phyloP scores from a whole-genome alignment of 176 grass and related monocot genomes.

The Elymus sibiricus region DNA sequence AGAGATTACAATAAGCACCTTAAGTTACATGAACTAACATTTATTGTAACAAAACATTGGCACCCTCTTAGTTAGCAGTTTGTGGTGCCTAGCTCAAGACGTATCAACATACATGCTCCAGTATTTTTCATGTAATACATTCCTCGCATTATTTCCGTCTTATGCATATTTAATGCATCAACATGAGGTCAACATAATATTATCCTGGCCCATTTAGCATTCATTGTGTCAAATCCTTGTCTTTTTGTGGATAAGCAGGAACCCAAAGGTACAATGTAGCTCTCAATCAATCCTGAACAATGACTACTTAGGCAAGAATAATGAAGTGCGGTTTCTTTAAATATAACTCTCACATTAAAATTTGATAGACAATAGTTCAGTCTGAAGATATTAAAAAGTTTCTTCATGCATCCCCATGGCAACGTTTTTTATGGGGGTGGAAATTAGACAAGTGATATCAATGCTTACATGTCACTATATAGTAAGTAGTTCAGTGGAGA shows the following conservation, averaged over 20 bases:
- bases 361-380: background rate
- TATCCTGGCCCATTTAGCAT: background rate
- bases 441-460: background rate
- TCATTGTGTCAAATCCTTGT: background rate
- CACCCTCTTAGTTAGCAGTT: background rate
- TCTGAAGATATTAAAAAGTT: constrained; percentile 1
- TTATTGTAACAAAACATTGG: background rate
- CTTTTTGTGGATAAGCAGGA: background rate
- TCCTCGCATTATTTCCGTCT: background rate
- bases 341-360: background rate
- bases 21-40: background rate
- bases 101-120: background rate
- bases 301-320: background rate
- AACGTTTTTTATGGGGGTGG: background rate
- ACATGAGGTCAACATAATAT: background rate
- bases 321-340: background rate
- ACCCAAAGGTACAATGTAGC: background rate
- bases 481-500: background rate
- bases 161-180: background rate
- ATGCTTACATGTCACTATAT: background rate
- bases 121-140: background rate
- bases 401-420: background rate
- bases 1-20: background rate
- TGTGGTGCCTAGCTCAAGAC: background rate
- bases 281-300: background rate